phyloP scores from a whole-genome alignment of 345 rosid genomes.

The Dovyalis caffra region DNA sequence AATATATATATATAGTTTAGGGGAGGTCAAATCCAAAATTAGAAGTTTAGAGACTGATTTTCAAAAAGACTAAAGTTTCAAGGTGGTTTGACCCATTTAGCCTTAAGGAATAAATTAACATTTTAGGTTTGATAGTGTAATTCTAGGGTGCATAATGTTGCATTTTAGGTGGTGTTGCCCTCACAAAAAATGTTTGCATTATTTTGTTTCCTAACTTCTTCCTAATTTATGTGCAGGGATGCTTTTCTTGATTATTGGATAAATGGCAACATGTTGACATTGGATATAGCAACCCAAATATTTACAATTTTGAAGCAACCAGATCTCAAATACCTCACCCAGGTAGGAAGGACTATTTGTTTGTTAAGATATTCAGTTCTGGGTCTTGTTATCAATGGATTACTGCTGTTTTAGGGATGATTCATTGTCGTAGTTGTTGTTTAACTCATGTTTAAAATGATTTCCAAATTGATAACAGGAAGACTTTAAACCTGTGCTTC shows the following conservation, averaged over 20 bases:
- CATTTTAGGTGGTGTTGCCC: background rate
- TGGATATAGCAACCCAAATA: slow-evolving; percentile 75
- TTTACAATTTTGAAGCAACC: slow-evolving; percentile 72
- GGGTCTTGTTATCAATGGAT: background rate
- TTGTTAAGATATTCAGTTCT: background rate
- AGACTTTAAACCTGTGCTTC: slow-evolving; percentile 82
- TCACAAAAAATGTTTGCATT: background rate
- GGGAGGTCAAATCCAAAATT: too few species aligned
- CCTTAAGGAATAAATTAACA: slow-evolving; percentile 1
- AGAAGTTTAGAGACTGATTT: too few species aligned
- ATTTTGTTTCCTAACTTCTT: slow-evolving; percentile 10
- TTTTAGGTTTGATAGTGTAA: background rate
- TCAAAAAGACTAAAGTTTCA: too few species aligned
- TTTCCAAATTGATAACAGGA: slow-evolving; percentile 46
- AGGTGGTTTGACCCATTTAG: too few species aligned
- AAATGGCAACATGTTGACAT: slow-evolving; percentile 66
- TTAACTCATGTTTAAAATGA: background rate
- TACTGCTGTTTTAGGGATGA: background rate
- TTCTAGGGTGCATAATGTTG: background rate
- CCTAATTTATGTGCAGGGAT: slow-evolving; percentile 50
- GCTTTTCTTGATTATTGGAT: slow-evolving; percentile 84
- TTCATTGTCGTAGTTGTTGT: background rate
- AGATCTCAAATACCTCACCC: slow-evolving; percentile 58
- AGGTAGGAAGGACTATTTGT: slow-evolving; percentile 44
- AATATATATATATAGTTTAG: too few species aligned